Evolutionary conservation across 176 grass and related monocot genomes (phyloP).

Genomic region (Eremochloa ophiuroides): DNA sequence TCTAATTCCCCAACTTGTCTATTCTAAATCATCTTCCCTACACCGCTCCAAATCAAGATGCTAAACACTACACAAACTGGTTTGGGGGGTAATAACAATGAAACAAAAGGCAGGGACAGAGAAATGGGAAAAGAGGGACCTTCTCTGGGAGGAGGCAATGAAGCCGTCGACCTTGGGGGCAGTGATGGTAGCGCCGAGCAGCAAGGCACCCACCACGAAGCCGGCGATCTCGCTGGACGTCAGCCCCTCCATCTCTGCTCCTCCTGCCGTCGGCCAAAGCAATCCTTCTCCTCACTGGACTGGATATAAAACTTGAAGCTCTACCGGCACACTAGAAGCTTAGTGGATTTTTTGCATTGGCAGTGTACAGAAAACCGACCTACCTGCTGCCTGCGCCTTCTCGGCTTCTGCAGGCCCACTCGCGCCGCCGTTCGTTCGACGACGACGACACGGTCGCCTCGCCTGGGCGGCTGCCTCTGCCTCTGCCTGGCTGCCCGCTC

Average conservation of each 20-base stretch:
- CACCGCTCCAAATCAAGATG: neutral
- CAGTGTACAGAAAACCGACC: too few relatives aligned
- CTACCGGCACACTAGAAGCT: neutral
- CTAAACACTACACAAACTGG: neutral
- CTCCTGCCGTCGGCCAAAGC: too few relatives aligned
- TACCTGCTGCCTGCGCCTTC: too few relatives aligned
- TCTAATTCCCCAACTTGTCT: neutral
- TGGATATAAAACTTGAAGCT: neutral
- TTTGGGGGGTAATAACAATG: neutral
- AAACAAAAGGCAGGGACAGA: neutral
- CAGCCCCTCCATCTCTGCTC: slow-evolving; percentile 73
- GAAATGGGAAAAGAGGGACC: slow-evolving; percentile 18
- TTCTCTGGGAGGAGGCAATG: slow-evolving; percentile 75
- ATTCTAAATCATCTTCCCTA: neutral
- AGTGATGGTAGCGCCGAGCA: slow-evolving; percentile 64
- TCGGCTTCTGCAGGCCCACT: too few relatives aligned
- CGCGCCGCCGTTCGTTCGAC: too few relatives aligned
- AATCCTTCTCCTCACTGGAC: neutral
- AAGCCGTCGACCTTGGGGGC: slow-evolving; percentile 77
- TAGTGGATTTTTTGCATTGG: neutral
- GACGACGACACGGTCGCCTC: too few relatives aligned
- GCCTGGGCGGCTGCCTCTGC: too few relatives aligned
- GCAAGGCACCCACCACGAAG: slow-evolving; percentile 63
- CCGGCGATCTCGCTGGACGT: slow-evolving; percentile 78
- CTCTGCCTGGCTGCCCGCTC: too few relatives aligned